Percentiles rank a stretch among this genome's conserved stretches.
These are phyloP conservation scores for Biscogniauxia marginata DNA, from an alignment of 2,329 filamentous ascomycete genomes.

Conservation along the genomic window DNA sequence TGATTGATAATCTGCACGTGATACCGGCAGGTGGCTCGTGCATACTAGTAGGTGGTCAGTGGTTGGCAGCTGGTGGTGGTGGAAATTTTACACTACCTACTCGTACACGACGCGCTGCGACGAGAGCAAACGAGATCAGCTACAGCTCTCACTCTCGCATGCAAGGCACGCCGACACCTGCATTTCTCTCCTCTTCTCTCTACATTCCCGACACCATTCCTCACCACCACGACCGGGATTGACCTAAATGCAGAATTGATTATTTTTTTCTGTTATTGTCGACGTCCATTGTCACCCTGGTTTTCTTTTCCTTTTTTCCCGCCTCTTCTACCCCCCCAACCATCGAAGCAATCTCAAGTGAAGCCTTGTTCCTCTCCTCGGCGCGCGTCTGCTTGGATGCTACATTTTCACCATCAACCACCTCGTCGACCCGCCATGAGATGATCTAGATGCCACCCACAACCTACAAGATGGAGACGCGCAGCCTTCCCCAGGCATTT, in stretches of 20 bases:
- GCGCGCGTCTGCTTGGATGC: background rate
- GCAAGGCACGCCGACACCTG: slow-evolving; percentile 11
- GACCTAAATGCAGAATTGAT: too few species aligned
- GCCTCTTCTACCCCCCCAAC: too few species aligned
- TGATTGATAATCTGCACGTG: too few species aligned
- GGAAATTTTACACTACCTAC: too few species aligned
- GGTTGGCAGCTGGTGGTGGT: too few species aligned
- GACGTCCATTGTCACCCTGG: too few species aligned
- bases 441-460: background rate
- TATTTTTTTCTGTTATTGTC: too few species aligned
- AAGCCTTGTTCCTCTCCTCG: background rate
- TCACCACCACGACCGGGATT: too few species aligned
- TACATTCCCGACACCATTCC: slow-evolving; percentile 8
- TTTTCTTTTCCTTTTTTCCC: too few species aligned
- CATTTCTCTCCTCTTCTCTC: slow-evolving; percentile 1
- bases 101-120: background rate
- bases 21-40: too few species aligned
- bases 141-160: slow-evolving; percentile 13
- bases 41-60: too few species aligned
- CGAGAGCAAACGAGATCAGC: background rate
- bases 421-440: background rate
- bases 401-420: background rate
- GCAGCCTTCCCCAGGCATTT: slow-evolving; percentile 73
- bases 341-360: too few species aligned
- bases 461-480: slow-evolving; percentile 43